A percentile compares a stretch with the other conserved stretches of the same genome.
These are phyloP conservation scores for Diplodia mutila DNA, from an alignment of 2,329 filamentous ascomycete species.

Conservation along the genomic window DNA sequence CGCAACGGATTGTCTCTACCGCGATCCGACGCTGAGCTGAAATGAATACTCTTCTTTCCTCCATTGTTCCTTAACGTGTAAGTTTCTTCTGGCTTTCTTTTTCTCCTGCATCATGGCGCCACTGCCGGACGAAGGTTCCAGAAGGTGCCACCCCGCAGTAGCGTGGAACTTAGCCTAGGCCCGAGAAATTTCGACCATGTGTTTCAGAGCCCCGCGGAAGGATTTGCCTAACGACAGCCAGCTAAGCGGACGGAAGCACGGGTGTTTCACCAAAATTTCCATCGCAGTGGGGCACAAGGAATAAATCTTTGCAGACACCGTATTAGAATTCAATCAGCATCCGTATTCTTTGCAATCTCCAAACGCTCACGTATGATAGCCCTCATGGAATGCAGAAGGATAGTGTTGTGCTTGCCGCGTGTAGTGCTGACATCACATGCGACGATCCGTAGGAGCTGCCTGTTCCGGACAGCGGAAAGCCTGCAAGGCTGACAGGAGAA, in stretches of 20 bases:
- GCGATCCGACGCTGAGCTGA: background rate
- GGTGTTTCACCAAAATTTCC: background rate
- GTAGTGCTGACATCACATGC: background rate
- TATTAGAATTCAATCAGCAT: too few species aligned
- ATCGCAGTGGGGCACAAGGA: too few species aligned
- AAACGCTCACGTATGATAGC: background rate
- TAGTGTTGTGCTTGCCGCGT: background rate
- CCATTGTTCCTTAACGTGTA: background rate
- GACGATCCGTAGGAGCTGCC: conserved; percentile 1
- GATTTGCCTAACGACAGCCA: background rate
- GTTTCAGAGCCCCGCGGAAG: background rate
- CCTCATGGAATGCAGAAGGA: too few species aligned
- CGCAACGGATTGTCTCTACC: background rate
- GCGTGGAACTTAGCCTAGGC: background rate
- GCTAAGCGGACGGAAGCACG: background rate
- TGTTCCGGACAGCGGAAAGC: background rate
- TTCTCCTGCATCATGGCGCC: background rate
- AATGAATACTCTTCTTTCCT: background rate
- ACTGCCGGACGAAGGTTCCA: background rate
- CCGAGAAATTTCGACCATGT: background rate
- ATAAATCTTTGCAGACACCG: too few species aligned
- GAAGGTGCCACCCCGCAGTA: background rate
- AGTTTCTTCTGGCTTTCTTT: background rate
- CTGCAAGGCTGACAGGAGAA: background rate
- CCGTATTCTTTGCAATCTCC: too few species aligned